Base-by-base conservation (phyloP, 1,284 basidiomycete species). In the Rhizoctonia solani region DNA sequence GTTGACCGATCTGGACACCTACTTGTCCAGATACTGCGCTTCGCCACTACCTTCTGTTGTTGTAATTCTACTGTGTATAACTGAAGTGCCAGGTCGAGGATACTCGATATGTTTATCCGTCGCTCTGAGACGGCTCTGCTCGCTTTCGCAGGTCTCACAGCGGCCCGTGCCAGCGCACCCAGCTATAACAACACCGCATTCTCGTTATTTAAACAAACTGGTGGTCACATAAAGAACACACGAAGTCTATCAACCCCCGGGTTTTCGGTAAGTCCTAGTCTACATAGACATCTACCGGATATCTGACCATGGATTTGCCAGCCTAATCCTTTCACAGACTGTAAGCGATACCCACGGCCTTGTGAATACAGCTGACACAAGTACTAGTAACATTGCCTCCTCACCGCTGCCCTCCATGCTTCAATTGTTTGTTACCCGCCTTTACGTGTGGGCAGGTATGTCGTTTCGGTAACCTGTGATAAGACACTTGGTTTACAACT, bases 341-440 rank as follows among this genome's bases (percentile, higher is more conserved):
- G 58, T 61, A 46, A 50, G 58, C 39, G 8, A 37, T 6, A 19
- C 44, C 25, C n/a, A 32, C 44, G 21, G 46, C n/a, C 30, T 61
- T 32, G n/a, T 30, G 6, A 6, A 30, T 21, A 25, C 47, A 47
- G 27, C 32, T 37, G n/a, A 50, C 21, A 61, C 21, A 34, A 27
- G 54, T 4, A 42, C 11, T 27, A 61, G 58, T 61, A 19, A 61
- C 58, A 21, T 11, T 61, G 11, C 58, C 58, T 16, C 58, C 41
- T 27, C 44, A 41, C 19, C 44, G 58, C 54, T 72, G 72, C 54
- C 72, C 72, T 13, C 72, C 72, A 27, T 94, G 91, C 77, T 95
- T 95, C 81, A 93, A 95, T 76, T 95, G 92, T 75, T 80, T 89
- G 68, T 79, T 95, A 1, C 90, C 91, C 1, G 87, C 84, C 2